Evolutionary conservation across 31 red algal genomes (phyloP).

Genomic region (Asparagopsis taxiformis): DNA sequence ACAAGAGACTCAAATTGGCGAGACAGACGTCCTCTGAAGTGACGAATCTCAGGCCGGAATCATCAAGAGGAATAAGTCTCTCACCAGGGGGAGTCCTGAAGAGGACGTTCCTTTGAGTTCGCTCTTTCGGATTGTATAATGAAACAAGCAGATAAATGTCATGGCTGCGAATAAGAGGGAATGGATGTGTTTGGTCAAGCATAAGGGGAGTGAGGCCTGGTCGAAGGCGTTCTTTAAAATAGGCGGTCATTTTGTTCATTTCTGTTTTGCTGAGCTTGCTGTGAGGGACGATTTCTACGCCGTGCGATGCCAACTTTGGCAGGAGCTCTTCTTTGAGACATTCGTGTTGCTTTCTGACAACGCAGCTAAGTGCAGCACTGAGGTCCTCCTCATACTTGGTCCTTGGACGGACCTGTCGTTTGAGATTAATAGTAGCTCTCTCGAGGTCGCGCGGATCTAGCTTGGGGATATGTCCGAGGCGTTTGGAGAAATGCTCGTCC

Average conservation of each 20-base stretch:
- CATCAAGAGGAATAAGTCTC: slow-evolving; percentile 65
- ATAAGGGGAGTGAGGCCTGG: slow-evolving; percentile 85
- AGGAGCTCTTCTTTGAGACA: slow-evolving; percentile 74
- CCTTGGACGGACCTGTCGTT: slow-evolving; percentile 64
- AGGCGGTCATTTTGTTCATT: slow-evolving; percentile 42
- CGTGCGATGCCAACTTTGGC: slow-evolving; percentile 64
- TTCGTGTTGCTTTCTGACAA: slow-evolving; percentile 72
- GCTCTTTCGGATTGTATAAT: slow-evolving; percentile 63
- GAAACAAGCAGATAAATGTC: slow-evolving; percentile 82
- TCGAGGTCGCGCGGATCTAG: slow-evolving; percentile 63
- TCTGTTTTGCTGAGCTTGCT: slow-evolving; percentile 33
- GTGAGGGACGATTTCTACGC: slow-evolving; percentile 64
- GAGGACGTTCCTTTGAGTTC: slow-evolving; percentile 39
- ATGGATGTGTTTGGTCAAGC: slow-evolving; percentile 95
- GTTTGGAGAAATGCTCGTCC: slow-evolving; percentile 93
- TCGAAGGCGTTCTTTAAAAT: slow-evolving; percentile 73
- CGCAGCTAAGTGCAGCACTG: slow-evolving; percentile 50
- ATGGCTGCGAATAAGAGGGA: slow-evolving; percentile 83
- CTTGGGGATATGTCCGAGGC: slow-evolving; percentile 67
- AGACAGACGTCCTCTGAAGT: slow-evolving; percentile 68
- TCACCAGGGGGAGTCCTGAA: slow-evolving; percentile 65
- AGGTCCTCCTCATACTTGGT: slow-evolving; percentile 79
- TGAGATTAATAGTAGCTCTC: slow-evolving; percentile 55
- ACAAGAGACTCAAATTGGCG: slow-evolving; percentile 53
- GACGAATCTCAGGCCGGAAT: slow-evolving; percentile 57